Base-by-base conservation (phyloP, 306 rosid genomes). In the Pueraria montana region DNA sequence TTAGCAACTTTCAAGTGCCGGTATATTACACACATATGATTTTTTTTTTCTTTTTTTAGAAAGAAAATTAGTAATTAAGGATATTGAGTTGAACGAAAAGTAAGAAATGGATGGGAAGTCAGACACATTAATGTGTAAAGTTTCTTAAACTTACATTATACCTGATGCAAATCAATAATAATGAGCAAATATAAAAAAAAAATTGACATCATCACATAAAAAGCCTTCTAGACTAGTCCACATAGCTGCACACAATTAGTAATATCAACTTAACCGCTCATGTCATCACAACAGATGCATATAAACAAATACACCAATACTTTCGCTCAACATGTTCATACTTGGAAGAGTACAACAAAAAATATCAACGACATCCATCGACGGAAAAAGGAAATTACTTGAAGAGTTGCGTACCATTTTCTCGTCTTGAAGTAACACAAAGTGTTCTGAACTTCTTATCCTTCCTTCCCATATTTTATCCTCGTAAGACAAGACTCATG, bases 361-460 rank as follows among this genome's bases (percentile, higher is more conserved):
- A 21, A 9, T 66, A 49, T 24, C 43, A 61, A 30, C 34, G 1
- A 59, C 55, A 72, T 27, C 73, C 80, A 78, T 42, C 42, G 27
- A 53, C 6, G 63, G 23, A n/a, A 59, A 87, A 83, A 61, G 72
- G 55, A 86, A 80, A 78, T 79, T 66, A 27, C 84, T 79, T 73
- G 52, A 80, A 87, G 52, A 74, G 76, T 83, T 72, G 72, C 83
- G 81, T 85, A 89, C 84, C 87, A 84, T 76, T 74, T 72, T 72
- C 50, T 78, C 49, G 14, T 62, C 76, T 77, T 56, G 58, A 76
- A 7, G 49, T 58, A 53, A 64, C 75, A 62, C 76, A 24, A 64
- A 52, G 61, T 72, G 67, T 45, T 80, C 26, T 68, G 48, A 49
- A 6, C 62, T 55, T 55, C 70, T 81, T 26, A 14, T 65, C 26